phyloP scores from a whole-genome alignment of 257 asterid species.

The Jacaranda copaia region DNA sequence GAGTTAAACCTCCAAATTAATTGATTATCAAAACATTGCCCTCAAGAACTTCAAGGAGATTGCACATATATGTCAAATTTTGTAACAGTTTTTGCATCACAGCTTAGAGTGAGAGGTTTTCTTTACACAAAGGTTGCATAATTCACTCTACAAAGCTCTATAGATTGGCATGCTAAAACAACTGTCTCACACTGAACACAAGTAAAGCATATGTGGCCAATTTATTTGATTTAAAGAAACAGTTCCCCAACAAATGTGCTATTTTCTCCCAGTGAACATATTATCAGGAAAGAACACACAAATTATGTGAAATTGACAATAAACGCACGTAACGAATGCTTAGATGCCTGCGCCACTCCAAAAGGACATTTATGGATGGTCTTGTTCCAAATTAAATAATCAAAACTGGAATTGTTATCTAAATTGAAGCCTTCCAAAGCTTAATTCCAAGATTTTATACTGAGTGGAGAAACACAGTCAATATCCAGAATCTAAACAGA shows the following conservation, averaged over 20 bases:
- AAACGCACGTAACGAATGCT: slow-evolving; percentile 16
- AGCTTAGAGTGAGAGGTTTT: not conserved
- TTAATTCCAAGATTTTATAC: slow-evolving; percentile 1
- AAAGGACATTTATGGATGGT: not conserved
- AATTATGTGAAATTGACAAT: slow-evolving; percentile 16
- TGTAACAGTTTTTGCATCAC: not conserved
- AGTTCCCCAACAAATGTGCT: not conserved
- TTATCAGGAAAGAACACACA: not conserved
- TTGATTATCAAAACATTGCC: slow-evolving; percentile 5
- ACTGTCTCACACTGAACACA: not conserved
- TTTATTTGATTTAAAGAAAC: not conserved
- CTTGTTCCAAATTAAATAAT: not conserved
- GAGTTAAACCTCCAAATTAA: not conserved
- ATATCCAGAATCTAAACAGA: not conserved
- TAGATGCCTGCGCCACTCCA: not conserved
- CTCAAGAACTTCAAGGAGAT: slow-evolving; percentile 1
- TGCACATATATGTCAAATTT: not conserved
- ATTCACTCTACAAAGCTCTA: not conserved
- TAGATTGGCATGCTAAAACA: not conserved
- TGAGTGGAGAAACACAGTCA: not conserved
- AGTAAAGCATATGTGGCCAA: not conserved
- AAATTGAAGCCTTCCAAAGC: slow-evolving; percentile 11
- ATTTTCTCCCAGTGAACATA: not conserved
- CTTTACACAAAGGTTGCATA: slow-evolving; percentile 22
- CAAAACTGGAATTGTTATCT: not conserved